phyloP scores from a whole-genome alignment of 2,329 filamentous ascomycete genomes.

The Aspergillus clavatus region DNA sequence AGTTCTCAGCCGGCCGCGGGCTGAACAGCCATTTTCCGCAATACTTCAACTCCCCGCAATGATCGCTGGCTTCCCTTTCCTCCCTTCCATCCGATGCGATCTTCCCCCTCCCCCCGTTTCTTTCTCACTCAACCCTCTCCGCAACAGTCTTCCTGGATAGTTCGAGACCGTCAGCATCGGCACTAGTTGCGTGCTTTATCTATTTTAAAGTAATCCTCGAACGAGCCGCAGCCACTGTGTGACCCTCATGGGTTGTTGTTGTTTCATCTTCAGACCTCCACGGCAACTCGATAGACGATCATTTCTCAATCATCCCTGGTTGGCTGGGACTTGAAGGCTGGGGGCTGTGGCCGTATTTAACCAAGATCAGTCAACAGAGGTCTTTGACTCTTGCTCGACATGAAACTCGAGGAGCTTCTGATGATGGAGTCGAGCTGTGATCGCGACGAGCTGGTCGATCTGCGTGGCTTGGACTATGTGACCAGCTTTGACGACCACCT shows the following conservation, averaged over 20 bases:
- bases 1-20: not conserved
- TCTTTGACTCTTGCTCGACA: slow-evolving; percentile 11
- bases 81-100: not conserved
- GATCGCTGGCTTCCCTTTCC: not conserved
- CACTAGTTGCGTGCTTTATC: not conserved
- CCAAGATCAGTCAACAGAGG: not conserved
- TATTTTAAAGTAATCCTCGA: slow-evolving; percentile 3
- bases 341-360: slow-evolving; percentile 1
- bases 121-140: not conserved
- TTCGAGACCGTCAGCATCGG: not conserved
- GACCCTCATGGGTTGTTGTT: slow-evolving; percentile 22
- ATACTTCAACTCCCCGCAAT: slow-evolving; percentile 8
- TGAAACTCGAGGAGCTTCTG: slow-evolving; percentile 32
- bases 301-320: slow-evolving; percentile 9
- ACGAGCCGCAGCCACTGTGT: slow-evolving; percentile 12
- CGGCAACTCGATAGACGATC: slow-evolving; percentile 15
- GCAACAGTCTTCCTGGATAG: not conserved
- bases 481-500: slow-evolving; percentile 54
- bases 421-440: slow-evolving; percentile 26
- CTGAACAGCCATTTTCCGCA: slow-evolving; percentile 13
- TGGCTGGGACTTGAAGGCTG: slow-evolving; percentile 1
- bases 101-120: too few relatives aligned
- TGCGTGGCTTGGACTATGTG: slow-evolving; percentile 56
- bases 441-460: slow-evolving; percentile 43
- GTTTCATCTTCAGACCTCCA: slow-evolving; percentile 18